Percentiles rank a stretch among this genome's conserved stretches.
phyloP scores from a whole-genome alignment of 805 yeast genomes.

The Diddensiella transvaalensis region DNA sequence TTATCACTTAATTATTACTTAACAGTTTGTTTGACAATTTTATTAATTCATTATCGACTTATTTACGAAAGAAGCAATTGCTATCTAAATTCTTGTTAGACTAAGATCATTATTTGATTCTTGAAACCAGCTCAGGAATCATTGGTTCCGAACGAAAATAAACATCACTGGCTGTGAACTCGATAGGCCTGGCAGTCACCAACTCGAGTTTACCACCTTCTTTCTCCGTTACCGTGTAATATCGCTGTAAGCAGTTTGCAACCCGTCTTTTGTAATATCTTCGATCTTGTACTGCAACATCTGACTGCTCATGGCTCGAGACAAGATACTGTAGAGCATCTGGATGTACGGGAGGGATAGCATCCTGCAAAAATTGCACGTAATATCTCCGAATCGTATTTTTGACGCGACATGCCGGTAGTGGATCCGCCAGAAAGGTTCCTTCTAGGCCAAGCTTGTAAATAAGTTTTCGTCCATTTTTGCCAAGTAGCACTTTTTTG shows the following conservation, averaged over 20 bases:
- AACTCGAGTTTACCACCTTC: conserved; percentile 10
- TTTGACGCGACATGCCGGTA: conserved; percentile 16
- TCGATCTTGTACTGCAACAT: neutral
- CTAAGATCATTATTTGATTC: no score
- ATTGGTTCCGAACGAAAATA: no score
- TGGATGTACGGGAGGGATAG: conserved; percentile 19
- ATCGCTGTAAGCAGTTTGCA: conserved; percentile 6
- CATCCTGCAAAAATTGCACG: conserved; percentile 10
- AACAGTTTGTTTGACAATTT: no score
- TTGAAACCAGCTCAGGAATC: no score
- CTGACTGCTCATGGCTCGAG: conserved; percentile 7
- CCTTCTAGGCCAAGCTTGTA: conserved; percentile 14
- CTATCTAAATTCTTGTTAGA: no score
- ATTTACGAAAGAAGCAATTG: no score
- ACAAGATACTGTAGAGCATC: conserved; percentile 15
- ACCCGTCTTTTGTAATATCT: conserved; percentile 17
- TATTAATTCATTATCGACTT: no score
- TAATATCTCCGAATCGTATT: conserved; percentile 17
- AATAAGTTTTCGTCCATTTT: conserved; percentile 22
- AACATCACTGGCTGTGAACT: neutral
- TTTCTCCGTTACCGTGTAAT: conserved; percentile 11
- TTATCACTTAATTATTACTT: no score
- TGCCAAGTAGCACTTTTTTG: conserved; percentile 16
- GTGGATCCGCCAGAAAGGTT: conserved; percentile 19
- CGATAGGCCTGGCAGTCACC: neutral